Base-by-base conservation (phyloP, 2,329 filamentous ascomycete species). In the Zasmidium cellare region DNA sequence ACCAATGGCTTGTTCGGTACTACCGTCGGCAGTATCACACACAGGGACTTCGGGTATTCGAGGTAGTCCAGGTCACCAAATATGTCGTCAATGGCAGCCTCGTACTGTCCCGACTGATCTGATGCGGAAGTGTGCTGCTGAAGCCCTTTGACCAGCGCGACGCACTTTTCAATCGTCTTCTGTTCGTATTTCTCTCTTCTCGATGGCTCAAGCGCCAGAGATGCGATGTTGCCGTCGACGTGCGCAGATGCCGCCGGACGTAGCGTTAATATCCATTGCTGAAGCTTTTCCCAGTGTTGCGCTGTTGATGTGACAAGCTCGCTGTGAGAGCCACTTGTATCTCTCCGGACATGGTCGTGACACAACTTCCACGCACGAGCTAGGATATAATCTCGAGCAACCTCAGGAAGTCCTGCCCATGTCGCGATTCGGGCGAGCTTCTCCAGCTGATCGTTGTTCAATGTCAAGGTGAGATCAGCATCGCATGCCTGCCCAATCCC, bases 51-150 rank as follows among this genome's bases (percentile, higher is more conserved):
- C 12, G 75, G 74, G 60, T 78, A 80, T 45, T 80, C 79, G 51
- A 80, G 74, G 50, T 76, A 76, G 57, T 80, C 79, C 1, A 78
- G 66, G 58, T 80, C 78, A 28, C 75, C 75, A 77, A 77, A 80
- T n/a, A 80, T 67, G 31, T 72, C 71, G 9, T 73, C 61, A 3
- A 75, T 51, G 2, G 56, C 55, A 12, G 56, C 51, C 2, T 51
- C 25, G 22, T 49, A 20, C 3, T 18, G n/a, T 48, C 31, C 50
- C 49, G 24, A 59, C 9, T 14, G 20, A 9, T n/a, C 35, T 28
- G 25, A 22, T 1, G 28, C 28, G 20, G 20, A 11, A 9, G 50
- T 44, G 38, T 25, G 9, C 9, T 22, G 3, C 9, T 51, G 20
- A 25, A 60, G 38, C 2, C 44, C 25, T 9, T 53, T 49, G 5